phyloP scores from a whole-genome alignment of 2,329 filamentous ascomycete species.

The Hypomyces perniciosus region DNA sequence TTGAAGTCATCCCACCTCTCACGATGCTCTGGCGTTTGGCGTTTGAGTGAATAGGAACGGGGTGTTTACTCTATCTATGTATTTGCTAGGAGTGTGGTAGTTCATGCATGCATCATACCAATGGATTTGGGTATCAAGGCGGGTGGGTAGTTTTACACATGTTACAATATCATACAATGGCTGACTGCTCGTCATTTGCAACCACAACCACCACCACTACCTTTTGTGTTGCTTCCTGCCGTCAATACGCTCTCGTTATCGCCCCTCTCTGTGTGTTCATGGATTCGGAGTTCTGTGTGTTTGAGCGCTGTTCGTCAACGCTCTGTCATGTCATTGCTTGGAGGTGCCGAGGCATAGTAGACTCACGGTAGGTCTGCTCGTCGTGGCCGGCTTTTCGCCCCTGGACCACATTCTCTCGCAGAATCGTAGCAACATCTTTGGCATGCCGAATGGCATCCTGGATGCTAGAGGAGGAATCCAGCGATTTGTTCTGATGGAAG shows the following conservation, averaged over 20 bases:
- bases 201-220: constrained; percentile 26
- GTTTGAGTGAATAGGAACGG: constrained; percentile 19
- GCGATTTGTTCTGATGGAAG: constrained; percentile 62
- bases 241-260: constrained; percentile 88
- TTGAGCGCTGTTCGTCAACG: neutral
- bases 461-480: constrained; percentile 52
- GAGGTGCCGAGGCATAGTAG: neutral
- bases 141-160: constrained; percentile 9
- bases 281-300: constrained; percentile 70
- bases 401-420: constrained; percentile 84
- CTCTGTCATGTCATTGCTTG: neutral
- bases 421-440: constrained; percentile 71
- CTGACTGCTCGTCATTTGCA: constrained; percentile 20
- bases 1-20: constrained; percentile 28
- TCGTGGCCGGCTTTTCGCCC: constrained; percentile 49
- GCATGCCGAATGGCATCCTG: constrained; percentile 68
- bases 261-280: constrained; percentile 83
- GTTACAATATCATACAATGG: constrained; percentile 7
- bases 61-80: constrained; percentile 10
- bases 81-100: neutral
- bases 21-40: constrained; percentile 22
- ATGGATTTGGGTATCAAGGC: constrained; percentile 18
- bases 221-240: constrained; percentile 33
- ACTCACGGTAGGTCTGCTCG: constrained; percentile 55
- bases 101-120: constrained; percentile 5